Conservation (phyloP, 2,329 filamentous ascomycete species). For the Diaporthe sp. region DNA sequence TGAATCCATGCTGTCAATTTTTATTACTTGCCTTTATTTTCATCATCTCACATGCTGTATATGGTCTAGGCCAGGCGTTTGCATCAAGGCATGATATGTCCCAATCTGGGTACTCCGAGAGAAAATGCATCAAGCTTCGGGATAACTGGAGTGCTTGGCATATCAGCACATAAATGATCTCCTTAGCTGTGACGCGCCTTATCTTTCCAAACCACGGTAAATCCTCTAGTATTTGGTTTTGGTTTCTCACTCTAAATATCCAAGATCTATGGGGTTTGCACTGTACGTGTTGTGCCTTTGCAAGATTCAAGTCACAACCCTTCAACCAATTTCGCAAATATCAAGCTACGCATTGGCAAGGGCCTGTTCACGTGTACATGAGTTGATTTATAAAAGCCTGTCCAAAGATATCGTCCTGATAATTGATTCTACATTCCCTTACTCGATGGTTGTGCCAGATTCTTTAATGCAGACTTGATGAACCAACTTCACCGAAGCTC, state of each 20-base stretch:
- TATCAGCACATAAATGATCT: neutral
- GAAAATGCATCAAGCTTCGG: neutral
- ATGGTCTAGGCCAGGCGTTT: too few species aligned
- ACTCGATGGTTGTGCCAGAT: neutral
- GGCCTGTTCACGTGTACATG: too few species aligned
- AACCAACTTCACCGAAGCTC: neutral
- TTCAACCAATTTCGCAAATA: too few species aligned
- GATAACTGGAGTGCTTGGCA: too few species aligned
- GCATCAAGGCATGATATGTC: too few species aligned
- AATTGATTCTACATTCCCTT: neutral
- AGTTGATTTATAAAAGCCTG: too few species aligned
- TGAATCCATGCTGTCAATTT: too few species aligned
- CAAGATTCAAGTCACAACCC: too few species aligned
- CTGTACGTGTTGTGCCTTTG: too few species aligned
- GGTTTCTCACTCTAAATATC: too few species aligned
- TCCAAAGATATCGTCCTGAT: neutral
- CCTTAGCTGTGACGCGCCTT: neutral
- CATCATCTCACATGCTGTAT: neutral
- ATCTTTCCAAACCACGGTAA: neutral
- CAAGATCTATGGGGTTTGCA: too few species aligned
- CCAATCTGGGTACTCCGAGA: neutral
- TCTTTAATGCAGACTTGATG: neutral
- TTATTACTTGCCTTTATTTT: too few species aligned
- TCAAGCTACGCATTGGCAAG: neutral
- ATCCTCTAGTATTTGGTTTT: neutral